phyloP scores from a whole-genome alignment of 208 protist genomes.

The Trypanosomatidae sp. region DNA sequence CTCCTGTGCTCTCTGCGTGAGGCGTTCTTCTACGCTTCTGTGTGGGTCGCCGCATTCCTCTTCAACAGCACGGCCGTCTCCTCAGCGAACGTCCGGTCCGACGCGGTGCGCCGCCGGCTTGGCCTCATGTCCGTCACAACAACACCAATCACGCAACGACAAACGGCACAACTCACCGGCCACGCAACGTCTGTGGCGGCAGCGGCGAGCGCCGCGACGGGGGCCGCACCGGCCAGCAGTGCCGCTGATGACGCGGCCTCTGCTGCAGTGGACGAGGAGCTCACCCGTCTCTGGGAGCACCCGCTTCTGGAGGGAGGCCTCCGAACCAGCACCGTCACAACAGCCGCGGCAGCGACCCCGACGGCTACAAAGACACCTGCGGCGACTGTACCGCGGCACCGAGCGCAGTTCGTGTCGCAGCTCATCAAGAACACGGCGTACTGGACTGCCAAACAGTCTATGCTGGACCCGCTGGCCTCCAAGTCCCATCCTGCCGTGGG shows the following conservation, averaged over 20 bases:
- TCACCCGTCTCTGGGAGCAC: constrained; percentile 19
- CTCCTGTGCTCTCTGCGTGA: constrained; percentile 25
- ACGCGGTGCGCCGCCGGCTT: constrained; percentile 24
- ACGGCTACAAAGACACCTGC: background rate
- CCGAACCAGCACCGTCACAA: background rate
- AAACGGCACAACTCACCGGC: constrained; percentile 19
- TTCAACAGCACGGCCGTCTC: constrained; percentile 29
- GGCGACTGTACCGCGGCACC: background rate
- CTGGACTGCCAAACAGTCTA: constrained; percentile 29
- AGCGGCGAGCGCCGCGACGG: constrained; percentile 3
- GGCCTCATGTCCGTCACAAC: constrained; percentile 25
- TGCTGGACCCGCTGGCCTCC: constrained; percentile 24
- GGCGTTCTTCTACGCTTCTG: constrained; percentile 27
- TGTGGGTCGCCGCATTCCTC: constrained; percentile 32
- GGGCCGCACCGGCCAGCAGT: background rate
- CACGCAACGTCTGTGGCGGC: constrained; percentile 8
- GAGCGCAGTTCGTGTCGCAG: constrained; percentile 8
- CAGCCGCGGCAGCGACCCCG: background rate
- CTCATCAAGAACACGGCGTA: constrained; percentile 21
- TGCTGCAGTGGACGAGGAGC: constrained; percentile 5
- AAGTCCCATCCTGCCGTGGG: constrained; percentile 16
- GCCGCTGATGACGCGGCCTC: background rate
- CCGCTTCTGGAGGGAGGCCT: constrained; percentile 25
- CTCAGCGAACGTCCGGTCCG: constrained; percentile 20
- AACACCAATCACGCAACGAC: constrained; percentile 18